These are phyloP conservation scores for Polytolypa hystricis DNA, from an alignment of 2,329 filamentous ascomycete genomes.

Conservation along the genomic window DNA sequence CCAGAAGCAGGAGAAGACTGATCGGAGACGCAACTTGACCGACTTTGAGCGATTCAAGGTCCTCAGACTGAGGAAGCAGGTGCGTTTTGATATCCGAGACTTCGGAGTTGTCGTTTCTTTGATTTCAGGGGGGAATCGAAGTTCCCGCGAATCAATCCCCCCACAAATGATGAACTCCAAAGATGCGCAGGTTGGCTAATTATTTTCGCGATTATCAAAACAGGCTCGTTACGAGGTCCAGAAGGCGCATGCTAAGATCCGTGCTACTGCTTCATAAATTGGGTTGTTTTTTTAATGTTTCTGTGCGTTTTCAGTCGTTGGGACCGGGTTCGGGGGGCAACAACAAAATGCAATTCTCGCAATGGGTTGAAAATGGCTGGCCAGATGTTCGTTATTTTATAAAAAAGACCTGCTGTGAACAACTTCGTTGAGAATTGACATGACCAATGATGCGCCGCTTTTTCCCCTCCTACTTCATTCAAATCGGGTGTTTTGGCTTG, in stretches of 20 bases:
- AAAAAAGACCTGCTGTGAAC: conserved; percentile 12
- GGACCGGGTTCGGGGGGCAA: conserved; percentile 19
- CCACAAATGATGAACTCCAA: no score
- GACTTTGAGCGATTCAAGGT: conserved; percentile 99
- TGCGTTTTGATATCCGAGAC: conserved; percentile 37
- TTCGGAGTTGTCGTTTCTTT: background rate
- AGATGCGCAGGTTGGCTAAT: conserved; percentile 5
- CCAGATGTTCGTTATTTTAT: conserved; percentile 7
- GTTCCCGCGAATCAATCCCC: background rate
- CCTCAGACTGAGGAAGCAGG: conserved; percentile 98
- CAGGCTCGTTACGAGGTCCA: conserved; percentile 86
- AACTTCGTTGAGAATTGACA: conserved; percentile 12
- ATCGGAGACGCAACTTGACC: conserved; percentile 80
- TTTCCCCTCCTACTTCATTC: background rate
- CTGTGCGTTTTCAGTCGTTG: conserved; percentile 16
- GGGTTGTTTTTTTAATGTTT: conserved; percentile 25
- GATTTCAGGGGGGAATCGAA: background rate
- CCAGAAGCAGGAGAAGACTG: conserved; percentile 78
- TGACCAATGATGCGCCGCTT: conserved; percentile 7
- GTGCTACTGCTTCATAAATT: conserved; percentile 59
- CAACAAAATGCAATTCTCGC: conserved; percentile 8
- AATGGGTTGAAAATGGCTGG: conserved; percentile 6
- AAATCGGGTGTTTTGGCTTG: background rate
- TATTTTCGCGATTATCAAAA: conserved; percentile 6
- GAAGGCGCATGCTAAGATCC: conserved; percentile 91